Base-by-base conservation (phyloP, 441 rosid species). In the Metrosideros polymorpha region DNA sequence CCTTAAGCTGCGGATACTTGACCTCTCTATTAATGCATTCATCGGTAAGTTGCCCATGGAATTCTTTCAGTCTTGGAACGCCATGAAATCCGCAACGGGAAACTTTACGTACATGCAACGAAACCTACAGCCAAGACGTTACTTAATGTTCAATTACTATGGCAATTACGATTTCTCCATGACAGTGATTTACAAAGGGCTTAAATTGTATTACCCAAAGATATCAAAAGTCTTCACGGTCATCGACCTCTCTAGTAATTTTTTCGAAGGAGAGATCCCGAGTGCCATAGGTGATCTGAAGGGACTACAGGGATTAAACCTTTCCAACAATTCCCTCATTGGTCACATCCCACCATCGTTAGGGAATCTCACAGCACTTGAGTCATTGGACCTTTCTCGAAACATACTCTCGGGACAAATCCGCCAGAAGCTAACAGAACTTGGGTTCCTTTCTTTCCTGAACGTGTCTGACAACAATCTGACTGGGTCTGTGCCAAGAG, bases 51-150 rank as follows among this genome's bases (percentile, higher is more conserved):
- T 18, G 54, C 54, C 52, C 7, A 18, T 17, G 24, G 54, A 52
- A 6, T 18, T 17, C 22, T 52, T 52, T 51, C 22, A 17, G 8
- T 51, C 54, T 51, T 51, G 22, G 22, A 51, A 51, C 6, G 54
- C 54, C 54, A 52, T 52, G 54, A 52, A 52, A 52, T 52, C 54
- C 54, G 18, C 6, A 24, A 17, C 1, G 24, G 24, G 12, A 54
- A 22, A 54, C 56, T 54, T 22, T 22, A 54, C 56, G 7, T 54
- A 24, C 56, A 54, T 54, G 56, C 56, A 53, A 8, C 7, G 12
- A 53, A 0, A 7, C 4, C 56, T 7, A 22, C 1, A 0, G 2
- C 56, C 56, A 5, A 2, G 3, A 6, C 0, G 0, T 4, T 22
- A 22, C 56, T 4, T 0, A 19, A 0, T 0, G 7, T 19, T 0